phyloP scores from a whole-genome alignment of 78 protist species.

The Dictyostelium citrinum region DNA sequence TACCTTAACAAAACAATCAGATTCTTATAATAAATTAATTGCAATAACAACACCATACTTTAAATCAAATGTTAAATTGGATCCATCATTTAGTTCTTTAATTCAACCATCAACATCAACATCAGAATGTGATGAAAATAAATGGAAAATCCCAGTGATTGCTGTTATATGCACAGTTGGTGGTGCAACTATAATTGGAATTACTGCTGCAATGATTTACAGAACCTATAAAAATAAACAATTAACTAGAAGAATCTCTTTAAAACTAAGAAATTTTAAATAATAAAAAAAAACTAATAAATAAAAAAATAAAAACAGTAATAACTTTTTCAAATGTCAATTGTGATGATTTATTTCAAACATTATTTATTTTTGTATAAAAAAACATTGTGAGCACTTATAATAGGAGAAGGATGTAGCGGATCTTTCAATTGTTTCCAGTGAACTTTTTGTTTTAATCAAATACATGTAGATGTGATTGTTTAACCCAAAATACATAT shows the following conservation, averaged over 20 bases:
- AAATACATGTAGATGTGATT: too few species aligned
- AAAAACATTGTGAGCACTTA: too few species aligned
- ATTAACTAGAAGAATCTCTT: neutral
- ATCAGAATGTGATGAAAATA: neutral
- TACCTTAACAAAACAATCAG: neutral
- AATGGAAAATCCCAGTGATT: slow-evolving; percentile 27
- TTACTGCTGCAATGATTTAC: neutral
- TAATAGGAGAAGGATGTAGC: too few species aligned
- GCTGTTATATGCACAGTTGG: slow-evolving; percentile 24
- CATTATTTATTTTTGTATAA: too few species aligned
- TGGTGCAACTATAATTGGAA: neutral
- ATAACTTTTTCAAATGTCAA: too few species aligned
- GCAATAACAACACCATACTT: slow-evolving; percentile 15
- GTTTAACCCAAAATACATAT: too few species aligned
- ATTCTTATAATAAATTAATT: neutral
- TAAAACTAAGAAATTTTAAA: neutral
- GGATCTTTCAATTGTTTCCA: too few species aligned
- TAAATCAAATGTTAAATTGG: neutral
- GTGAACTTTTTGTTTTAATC: too few species aligned
- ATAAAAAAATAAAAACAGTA: too few species aligned
- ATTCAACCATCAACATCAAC: neutral
- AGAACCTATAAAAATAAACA: neutral
- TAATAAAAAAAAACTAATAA: neutral
- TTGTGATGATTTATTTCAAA: too few species aligned
- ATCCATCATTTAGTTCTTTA: slow-evolving; percentile 21